Evolutionary conservation across 164 flowering plant genomes (phyloP).

Genomic region (Magnolia officinalis): DNA sequence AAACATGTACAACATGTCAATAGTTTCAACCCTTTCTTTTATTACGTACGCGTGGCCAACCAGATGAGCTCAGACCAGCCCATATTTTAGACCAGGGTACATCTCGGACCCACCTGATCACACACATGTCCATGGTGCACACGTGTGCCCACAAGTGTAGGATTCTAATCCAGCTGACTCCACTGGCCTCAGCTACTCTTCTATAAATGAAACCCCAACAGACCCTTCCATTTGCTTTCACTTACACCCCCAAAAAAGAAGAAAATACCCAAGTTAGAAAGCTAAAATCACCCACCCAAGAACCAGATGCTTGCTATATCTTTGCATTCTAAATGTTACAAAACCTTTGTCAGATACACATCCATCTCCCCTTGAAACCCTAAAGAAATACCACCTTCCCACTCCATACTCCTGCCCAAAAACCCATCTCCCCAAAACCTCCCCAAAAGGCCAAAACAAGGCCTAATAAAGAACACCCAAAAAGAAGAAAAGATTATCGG

Average conservation of each 20-base stretch:
- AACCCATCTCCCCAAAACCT: not conserved
- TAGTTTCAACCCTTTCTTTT: too few species aligned
- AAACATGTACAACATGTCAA: too few species aligned
- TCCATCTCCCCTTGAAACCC: not conserved
- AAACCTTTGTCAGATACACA: not conserved
- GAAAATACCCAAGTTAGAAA: not conserved
- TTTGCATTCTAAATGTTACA: not conserved
- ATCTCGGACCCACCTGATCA: too few species aligned
- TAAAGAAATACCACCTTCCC: not conserved
- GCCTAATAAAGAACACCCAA: slow-evolving; percentile 1
- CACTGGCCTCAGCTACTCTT: not conserved
- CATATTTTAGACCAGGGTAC: not conserved
- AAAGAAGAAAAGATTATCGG: not conserved
- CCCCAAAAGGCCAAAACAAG: not conserved
- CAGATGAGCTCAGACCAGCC: too few species aligned
- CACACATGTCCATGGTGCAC: not conserved
- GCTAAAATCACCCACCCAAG: not conserved
- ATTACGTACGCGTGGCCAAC: too few species aligned
- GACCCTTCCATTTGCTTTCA: not conserved
- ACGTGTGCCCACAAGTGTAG: not conserved
- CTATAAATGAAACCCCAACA: slow-evolving; percentile 11
- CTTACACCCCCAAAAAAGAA: not conserved
- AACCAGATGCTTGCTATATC: too few species aligned
- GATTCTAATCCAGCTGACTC: not conserved
- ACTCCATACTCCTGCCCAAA: not conserved